Evolutionary conservation across 2,329 filamentous ascomycete species (phyloP), one percentile per base, ranked within the genome.

Genomic region (Alternaria gaisen): DNA sequence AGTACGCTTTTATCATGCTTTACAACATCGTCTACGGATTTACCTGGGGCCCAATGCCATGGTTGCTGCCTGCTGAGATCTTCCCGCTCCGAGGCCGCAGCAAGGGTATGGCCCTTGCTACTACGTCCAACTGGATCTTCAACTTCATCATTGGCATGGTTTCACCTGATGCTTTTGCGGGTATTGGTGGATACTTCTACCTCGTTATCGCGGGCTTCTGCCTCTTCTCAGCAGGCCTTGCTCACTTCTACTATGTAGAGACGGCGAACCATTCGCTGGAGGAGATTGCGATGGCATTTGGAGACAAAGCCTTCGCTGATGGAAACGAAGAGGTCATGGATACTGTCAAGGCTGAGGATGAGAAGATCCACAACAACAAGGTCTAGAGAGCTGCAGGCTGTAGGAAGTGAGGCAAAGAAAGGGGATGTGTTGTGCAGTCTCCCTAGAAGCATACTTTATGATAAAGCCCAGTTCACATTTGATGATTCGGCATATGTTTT

Each of bases 201-300:
- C 58, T 81, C 2, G 67, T 82, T 28, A 81, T 82, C 53, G 80
- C 77, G 5, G 76, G 77, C 1, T 53, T 53, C 18, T 53, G 50
- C 26, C 50, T 53, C 12, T 32, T 53, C 38, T 53, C 50, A 3
- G 50, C 50, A 2, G 38, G 50, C 3, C 81, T 81, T 18, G 71
- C 73, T 1, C 69, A 80, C 41, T 81, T 80, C 51, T 81, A 80
- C 63, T 81, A 81, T 59, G 76, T 80, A 6, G 80, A 81, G 65
- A 82, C 80, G 1, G 78, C 79, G 2, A 68, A 72, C 14, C 70
- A 76, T 62, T 77, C 71, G 0, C 66, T 80, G 1, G 77, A 80
- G 56, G 75, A 78, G 58, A 81, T 82, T 66, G 79, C 80, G 3
- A 64, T 79, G 16, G 76, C 78, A 0, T 82, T 82, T 63, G 80